Conservation (phyloP, 352 stramenopile species). For the Elongisporangium senticosum region DNA sequence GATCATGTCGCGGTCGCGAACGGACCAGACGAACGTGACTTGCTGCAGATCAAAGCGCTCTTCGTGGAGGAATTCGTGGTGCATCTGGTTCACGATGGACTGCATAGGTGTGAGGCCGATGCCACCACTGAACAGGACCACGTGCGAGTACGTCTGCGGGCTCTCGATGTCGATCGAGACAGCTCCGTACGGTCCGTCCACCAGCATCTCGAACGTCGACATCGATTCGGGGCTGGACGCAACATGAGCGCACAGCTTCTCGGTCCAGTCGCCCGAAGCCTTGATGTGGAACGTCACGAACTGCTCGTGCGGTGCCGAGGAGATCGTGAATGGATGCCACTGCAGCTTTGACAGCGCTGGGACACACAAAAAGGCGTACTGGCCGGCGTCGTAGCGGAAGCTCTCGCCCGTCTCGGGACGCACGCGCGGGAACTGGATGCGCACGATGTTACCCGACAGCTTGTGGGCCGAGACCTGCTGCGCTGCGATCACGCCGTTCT, state of each 20-base stretch:
- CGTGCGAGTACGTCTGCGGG: conserved; percentile 36
- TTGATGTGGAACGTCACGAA: conserved; percentile 68
- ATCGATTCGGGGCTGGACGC: conserved; percentile 15
- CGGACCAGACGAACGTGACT: conserved; percentile 44
- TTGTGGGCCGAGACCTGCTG: conserved; percentile 23
- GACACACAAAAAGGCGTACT: conserved; percentile 85
- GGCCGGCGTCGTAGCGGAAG: conserved; percentile 37
- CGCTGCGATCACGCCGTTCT: conserved; percentile 19
- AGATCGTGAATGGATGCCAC: conserved; percentile 90
- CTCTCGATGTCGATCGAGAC: conserved; percentile 35
- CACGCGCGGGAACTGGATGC: conserved; percentile 40
- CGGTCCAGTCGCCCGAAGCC: conserved; percentile 58
- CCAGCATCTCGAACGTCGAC: conserved; percentile 20
- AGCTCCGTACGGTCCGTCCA: conserved; percentile 50
- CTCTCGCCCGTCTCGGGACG: conserved; percentile 25
- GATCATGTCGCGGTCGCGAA: conserved; percentile 27
- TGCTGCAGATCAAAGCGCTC: conserved; percentile 4
- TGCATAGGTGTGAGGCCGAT: conserved; percentile 54
- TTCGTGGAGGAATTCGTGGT: conserved; percentile 19
- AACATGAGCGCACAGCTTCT: conserved; percentile 18
- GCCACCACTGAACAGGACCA: conserved; percentile 39
- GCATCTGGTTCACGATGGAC: conserved; percentile 36
- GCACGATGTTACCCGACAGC: conserved; percentile 28
- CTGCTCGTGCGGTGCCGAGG: conserved; percentile 62
- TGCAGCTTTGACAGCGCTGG: conserved; percentile 51